Conservation (phyloP, 768 basidiomycete species). For the Paxillus ammoniavirescens region DNA sequence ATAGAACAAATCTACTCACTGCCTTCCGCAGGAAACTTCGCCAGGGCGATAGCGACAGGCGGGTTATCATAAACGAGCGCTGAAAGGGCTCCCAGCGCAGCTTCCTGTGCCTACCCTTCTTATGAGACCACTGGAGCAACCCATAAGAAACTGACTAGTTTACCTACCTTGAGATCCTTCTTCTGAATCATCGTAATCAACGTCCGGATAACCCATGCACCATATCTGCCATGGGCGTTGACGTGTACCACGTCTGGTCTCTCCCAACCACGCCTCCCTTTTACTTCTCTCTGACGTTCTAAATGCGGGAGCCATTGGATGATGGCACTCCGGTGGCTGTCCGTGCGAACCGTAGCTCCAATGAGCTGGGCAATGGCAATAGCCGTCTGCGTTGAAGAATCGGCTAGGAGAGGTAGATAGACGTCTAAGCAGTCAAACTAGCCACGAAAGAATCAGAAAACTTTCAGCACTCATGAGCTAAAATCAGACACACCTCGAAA, state of each 20-base stretch:
- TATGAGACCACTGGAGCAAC: neutral
- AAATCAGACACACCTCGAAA: slow-evolving; percentile 47
- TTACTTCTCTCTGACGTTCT: slow-evolving; percentile 55
- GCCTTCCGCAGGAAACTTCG: slow-evolving; percentile 42
- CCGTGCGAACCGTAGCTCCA: slow-evolving; percentile 47
- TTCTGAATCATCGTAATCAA: slow-evolving; percentile 47
- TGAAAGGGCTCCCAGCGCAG: slow-evolving; percentile 60
- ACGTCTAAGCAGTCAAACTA: slow-evolving; percentile 63
- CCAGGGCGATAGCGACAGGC: slow-evolving; percentile 47
- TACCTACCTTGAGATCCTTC: slow-evolving; percentile 53
- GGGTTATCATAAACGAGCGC: slow-evolving; percentile 65
- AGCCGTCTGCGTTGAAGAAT: slow-evolving; percentile 39
- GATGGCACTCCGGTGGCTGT: slow-evolving; percentile 48
- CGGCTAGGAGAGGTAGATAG: slow-evolving; percentile 61
- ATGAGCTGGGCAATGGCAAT: slow-evolving; percentile 61
- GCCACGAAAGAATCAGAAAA: neutral
- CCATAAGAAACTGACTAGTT: neutral
- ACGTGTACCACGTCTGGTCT: slow-evolving; percentile 44
- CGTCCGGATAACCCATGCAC: slow-evolving; percentile 60
- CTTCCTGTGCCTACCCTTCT: slow-evolving; percentile 56
- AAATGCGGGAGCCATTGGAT: slow-evolving; percentile 61
- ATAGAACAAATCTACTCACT: slow-evolving; percentile 29
- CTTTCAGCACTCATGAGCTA: neutral
- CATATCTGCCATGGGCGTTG: slow-evolving; percentile 40
- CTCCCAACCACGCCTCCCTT: slow-evolving; percentile 73